Evolutionary conservation across 345 rosid genomes (phyloP).

Genomic region (Physaria fendleri): DNA sequence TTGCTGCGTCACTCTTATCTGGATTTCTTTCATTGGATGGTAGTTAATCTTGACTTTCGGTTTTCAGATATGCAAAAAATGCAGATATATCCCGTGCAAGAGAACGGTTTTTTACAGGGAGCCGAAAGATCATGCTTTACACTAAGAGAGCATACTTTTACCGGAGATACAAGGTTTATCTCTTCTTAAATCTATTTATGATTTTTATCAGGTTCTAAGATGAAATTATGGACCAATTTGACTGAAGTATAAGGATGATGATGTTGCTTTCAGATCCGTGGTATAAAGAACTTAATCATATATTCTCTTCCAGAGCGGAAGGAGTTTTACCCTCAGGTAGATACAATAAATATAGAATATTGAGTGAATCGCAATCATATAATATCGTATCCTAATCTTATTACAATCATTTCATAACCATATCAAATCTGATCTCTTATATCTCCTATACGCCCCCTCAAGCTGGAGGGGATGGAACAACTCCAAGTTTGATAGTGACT

Average conservation of each 20-base stretch:
- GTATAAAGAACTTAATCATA: slow-evolving; percentile 66
- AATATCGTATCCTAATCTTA: too few species aligned
- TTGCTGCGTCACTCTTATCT: not conserved
- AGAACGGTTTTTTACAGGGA: slow-evolving; percentile 64
- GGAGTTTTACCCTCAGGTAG: slow-evolving; percentile 89
- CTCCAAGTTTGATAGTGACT: too few species aligned
- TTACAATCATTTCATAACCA: too few species aligned
- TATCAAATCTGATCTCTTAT: too few species aligned
- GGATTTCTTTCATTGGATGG: not conserved
- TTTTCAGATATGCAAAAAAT: slow-evolving; percentile 58
- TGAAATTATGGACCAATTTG: not conserved
- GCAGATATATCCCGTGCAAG: slow-evolving; percentile 79
- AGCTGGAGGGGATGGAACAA: too few species aligned
- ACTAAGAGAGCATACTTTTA: slow-evolving; percentile 86
- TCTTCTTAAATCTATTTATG: not conserved
- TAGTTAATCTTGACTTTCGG: not conserved
- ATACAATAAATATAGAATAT: too few species aligned
- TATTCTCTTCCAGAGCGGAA: slow-evolving; percentile 92
- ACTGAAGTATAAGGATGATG: not conserved
- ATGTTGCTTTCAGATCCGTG: slow-evolving; percentile 57
- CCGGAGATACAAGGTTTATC: slow-evolving; percentile 71
- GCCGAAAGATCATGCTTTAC: slow-evolving; percentile 72
- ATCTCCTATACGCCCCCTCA: too few species aligned
- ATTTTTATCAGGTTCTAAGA: not conserved
- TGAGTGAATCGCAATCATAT: too few species aligned